Percentiles rank a stretch among this genome's conserved stretches.
phyloP scores from a whole-genome alignment of 352 stramenopile genomes.

The Aphanomyces cochlioides region DNA sequence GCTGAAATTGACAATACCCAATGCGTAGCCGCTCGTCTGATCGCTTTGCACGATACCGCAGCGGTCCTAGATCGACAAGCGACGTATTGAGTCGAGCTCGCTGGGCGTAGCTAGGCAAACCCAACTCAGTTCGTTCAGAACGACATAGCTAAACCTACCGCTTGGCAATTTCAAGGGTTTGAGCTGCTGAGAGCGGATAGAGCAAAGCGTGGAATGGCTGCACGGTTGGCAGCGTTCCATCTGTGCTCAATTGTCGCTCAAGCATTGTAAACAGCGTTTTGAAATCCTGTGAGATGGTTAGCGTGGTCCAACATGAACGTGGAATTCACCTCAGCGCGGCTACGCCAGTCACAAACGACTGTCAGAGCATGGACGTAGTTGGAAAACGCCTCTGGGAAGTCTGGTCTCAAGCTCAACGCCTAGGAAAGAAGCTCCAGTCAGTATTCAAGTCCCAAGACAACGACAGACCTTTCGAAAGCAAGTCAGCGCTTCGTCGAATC shows the following conservation, averaged over 20 bases:
- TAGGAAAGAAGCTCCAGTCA: background rate
- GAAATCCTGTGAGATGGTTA: constrained; percentile 46
- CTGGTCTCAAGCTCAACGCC: constrained; percentile 81
- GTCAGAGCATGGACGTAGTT: constrained; percentile 92
- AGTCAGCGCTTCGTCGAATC: constrained; percentile 86
- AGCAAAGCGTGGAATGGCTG: constrained; percentile 92
- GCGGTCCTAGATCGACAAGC: constrained; percentile 72
- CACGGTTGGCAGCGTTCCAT: constrained; percentile 74
- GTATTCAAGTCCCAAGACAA: no score
- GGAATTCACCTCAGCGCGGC: constrained; percentile 42
- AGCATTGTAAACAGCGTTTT: constrained; percentile 58
- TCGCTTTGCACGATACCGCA: constrained; percentile 66
- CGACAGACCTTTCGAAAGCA: constrained; percentile 80
- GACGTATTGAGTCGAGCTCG: constrained; percentile 84
- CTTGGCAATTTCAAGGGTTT: constrained; percentile 68
- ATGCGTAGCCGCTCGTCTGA: constrained; percentile 70
- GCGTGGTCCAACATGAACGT: background rate
- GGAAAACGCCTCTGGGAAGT: constrained; percentile 89
- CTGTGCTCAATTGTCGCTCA: constrained; percentile 52
- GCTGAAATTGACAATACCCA: constrained; percentile 36
- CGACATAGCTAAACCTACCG: constrained; percentile 37
- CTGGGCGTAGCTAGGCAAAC: constrained; percentile 47
- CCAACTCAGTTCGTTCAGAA: no score
- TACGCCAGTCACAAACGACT: constrained; percentile 91
- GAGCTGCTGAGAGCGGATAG: constrained; percentile 81